Evolutionary conservation across 1,139 yeast species (phyloP).

Genomic region (Candida labiduridarum): DNA sequence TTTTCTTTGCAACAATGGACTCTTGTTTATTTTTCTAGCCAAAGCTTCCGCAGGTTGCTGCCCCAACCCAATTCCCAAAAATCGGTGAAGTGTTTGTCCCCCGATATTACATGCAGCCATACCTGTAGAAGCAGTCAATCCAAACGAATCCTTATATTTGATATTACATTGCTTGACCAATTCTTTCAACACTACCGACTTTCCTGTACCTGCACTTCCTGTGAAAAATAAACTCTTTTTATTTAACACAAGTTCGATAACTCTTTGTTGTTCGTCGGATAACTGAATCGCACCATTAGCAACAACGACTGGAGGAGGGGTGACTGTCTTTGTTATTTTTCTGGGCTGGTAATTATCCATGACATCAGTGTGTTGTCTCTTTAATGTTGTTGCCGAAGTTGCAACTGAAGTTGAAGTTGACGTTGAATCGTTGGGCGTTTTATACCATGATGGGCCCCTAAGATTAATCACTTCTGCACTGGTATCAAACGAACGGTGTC

Average conservation of each 20-base stretch:
- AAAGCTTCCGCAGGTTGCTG: slow-evolving; percentile 47
- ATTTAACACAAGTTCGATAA: slow-evolving; percentile 64
- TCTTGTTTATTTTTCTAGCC: slow-evolving; percentile 48
- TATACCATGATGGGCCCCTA: no score
- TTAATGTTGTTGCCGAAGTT: background rate
- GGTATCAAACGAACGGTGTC: slow-evolving; percentile 34
- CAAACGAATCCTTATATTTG: slow-evolving; percentile 48
- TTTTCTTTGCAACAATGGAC: slow-evolving; percentile 43
- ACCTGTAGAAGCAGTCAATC: slow-evolving; percentile 91
- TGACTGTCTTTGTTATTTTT: background rate
- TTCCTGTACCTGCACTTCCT: slow-evolving; percentile 87
- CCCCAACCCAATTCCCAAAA: slow-evolving; percentile 80
- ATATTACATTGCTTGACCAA: slow-evolving; percentile 50
- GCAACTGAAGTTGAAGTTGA: slow-evolving; percentile 22
- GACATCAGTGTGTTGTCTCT: background rate
- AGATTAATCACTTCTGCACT: slow-evolving; percentile 24
- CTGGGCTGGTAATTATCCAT: background rate
- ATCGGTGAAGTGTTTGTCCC: slow-evolving; percentile 79
- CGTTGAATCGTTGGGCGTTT: no score
- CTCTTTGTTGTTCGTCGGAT: slow-evolving; percentile 63
- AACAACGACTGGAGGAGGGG: background rate
- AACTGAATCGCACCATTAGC: background rate
- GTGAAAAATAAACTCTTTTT: slow-evolving; percentile 66
- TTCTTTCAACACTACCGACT: slow-evolving; percentile 69
- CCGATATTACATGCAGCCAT: slow-evolving; percentile 88